phyloP scores from a whole-genome alignment of 1,139 yeast species.

The Lodderomyces orthopsilosis region DNA sequence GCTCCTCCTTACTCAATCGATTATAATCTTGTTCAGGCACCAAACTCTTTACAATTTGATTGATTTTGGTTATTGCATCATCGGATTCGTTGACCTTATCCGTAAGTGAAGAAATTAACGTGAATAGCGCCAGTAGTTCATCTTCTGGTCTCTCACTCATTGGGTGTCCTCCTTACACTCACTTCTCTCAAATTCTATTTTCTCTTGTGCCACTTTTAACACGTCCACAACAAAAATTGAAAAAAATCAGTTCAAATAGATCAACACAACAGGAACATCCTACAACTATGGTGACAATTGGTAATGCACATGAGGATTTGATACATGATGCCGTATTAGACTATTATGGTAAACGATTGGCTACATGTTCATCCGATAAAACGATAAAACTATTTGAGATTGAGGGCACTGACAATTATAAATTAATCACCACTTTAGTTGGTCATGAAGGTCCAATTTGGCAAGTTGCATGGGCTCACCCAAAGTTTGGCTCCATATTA shows the following conservation, averaged over 20 bases:
- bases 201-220: too few relatives aligned
- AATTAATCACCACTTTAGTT: conserved; percentile 73
- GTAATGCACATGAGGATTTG: conserved; percentile 82
- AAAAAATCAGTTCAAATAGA: neutral
- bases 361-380: conserved; percentile 94
- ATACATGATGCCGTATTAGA: conserved; percentile 97
- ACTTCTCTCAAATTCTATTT: too few relatives aligned
- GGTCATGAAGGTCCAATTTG: conserved; percentile 98
- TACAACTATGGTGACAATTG: conserved; percentile 61
- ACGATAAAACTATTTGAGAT: conserved; percentile 90
- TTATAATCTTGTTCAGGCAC: conserved; percentile 20
- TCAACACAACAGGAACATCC: neutral
- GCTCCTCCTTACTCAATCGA: conserved; percentile 6
- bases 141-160: conserved; percentile 20
- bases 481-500: conserved; percentile 90
- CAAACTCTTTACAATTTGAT: conserved; percentile 21
- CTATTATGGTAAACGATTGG: conserved; percentile 91
- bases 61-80: conserved; percentile 21
- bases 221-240: conserved; percentile 6
- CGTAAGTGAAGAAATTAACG: conserved; percentile 21
- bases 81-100: conserved; percentile 22
- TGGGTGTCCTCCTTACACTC: too few relatives aligned
- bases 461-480: conserved; percentile 99
- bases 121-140: conserved; percentile 22
- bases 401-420: conserved; percentile 76